A percentile compares a stretch with the other conserved stretches of the same genome.
Evolutionary conservation across 495 filamentous ascomycete species (phyloP).

Genomic region (Trypethelium eluteriae): DNA sequence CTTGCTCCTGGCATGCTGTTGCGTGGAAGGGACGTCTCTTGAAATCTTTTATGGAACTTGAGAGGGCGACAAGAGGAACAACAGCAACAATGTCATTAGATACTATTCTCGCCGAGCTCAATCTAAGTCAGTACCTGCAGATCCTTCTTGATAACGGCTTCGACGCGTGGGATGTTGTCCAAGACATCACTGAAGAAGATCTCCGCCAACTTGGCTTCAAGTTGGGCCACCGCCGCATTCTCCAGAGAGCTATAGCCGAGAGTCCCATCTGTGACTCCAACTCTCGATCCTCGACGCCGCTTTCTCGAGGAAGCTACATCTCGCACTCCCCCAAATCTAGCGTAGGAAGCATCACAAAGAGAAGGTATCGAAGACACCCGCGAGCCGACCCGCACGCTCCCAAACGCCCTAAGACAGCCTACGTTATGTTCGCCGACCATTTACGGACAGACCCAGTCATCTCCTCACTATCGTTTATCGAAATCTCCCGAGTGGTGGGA

Average conservation of each 20-base stretch:
- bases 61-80: not conserved
- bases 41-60: not conserved
- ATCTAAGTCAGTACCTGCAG: constrained; percentile 14
- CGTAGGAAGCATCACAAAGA: constrained; percentile 16
- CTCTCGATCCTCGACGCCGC: constrained; percentile 7
- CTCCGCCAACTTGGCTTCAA: constrained; percentile 26
- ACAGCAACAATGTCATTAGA: not conserved
- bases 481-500: constrained; percentile 7
- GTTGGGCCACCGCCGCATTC: constrained; percentile 25
- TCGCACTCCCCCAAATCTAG: constrained; percentile 4
- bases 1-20: not conserved
- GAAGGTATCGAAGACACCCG: constrained; percentile 30
- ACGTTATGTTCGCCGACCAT: constrained; percentile 32
- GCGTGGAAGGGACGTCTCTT: not conserved
- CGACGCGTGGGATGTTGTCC: constrained; percentile 24
- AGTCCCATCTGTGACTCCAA: not conserved
- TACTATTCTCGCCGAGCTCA: constrained; percentile 1
- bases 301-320: constrained; percentile 4
- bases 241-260: constrained; percentile 27
- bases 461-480: not conserved
- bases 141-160: constrained; percentile 24
- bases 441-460: constrained; percentile 25
- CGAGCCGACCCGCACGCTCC: constrained; percentile 28
- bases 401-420: constrained; percentile 31
- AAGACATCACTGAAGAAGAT: constrained; percentile 29